Base-by-base conservation (phyloP, 805 yeast species). In the Yarrowia porcina region DNA sequence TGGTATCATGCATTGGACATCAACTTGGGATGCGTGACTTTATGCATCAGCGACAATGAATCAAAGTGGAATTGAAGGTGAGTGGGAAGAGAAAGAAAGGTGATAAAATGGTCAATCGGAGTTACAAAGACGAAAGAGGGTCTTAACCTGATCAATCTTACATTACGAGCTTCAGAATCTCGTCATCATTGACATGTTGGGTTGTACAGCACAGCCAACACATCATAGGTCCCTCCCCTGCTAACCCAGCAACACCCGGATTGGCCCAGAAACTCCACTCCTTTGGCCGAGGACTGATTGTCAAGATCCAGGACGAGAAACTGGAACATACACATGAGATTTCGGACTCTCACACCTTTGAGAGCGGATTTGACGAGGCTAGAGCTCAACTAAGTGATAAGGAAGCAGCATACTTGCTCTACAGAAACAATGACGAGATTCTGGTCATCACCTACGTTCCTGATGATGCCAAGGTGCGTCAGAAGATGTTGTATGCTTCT, bases 401-500 rank as follows among this genome's bases (percentile, higher is more conserved):
- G 1, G 78, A 75, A 23, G 83, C 90, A 13, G 68, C 76, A 13
- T 87, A 86, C 67, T 69, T 87, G 20, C 71, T 85, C 18, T 72
- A 83, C 38, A 77, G 78, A 45, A 54, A 65, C 23, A 69, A 66
- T 18, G 65, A 52, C 38, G 66, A 65, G 8, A 69, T 67, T n/a
- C 78, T 76, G 65, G 80, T 83, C 69, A 81, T 91, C 49, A 84
- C 94, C 20, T 92, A 81, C 75, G 92, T 93, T 61, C 97, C 99
- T 0, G 97, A 93, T 72, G 74, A 74, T 57, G 89, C 97, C 9
- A 84, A 86, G 2, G 92, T 93, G 38, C 82, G 91, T 64, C 80
- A 82, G 63, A 94, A 93, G 73, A 94, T 94, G 97, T 79, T 94
- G 54, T 94, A 92, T 73, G 98, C 98, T 4, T 89, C 97, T 2